These are phyloP conservation scores for Aeminium ludgeri DNA, from an alignment of 495 filamentous ascomycete genomes.

Conservation along the genomic window DNA sequence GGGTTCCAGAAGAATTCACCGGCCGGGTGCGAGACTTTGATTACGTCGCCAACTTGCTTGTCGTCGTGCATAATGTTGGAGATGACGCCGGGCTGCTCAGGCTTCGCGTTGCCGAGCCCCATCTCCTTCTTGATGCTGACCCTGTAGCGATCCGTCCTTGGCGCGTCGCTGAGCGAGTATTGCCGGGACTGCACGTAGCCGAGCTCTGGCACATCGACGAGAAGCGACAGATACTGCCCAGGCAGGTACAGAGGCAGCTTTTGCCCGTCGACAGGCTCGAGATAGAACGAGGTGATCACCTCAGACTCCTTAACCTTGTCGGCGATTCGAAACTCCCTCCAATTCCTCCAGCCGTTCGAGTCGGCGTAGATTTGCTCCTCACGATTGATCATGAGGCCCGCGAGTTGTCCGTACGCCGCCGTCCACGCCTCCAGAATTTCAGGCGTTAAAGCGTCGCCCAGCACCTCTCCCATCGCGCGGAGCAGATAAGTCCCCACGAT, in stretches of 20 bases:
- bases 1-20: conserved; percentile 52
- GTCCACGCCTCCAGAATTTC: conserved; percentile 55
- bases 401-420: conserved; percentile 53
- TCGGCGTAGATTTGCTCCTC: conserved; percentile 44
- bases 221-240: conserved; percentile 54
- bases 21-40: conserved; percentile 49
- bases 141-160: conserved; percentile 41
- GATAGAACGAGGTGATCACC: conserved; percentile 56
- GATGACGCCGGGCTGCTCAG: conserved; percentile 42
- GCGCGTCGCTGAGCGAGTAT: conserved; percentile 54
- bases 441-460: conserved; percentile 47
- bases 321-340: conserved; percentile 50
- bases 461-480: conserved; percentile 47
- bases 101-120: conserved; percentile 17
- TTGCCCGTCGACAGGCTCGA: conserved; percentile 44
- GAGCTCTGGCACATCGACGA: conserved; percentile 39
- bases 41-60: conserved; percentile 38
- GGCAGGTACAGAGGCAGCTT: conserved; percentile 44
- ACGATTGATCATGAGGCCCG: conserved; percentile 48
- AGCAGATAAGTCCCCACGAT: conserved; percentile 54
- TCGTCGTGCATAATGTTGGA: conserved; percentile 53
- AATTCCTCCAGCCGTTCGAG: conserved; percentile 41
- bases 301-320: conserved; percentile 43
- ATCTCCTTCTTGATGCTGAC: conserved; percentile 54
- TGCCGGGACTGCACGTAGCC: conserved; percentile 47